Conservation (phyloP, 140 eudicot genomes). For the Oenanthe javanica region DNA sequence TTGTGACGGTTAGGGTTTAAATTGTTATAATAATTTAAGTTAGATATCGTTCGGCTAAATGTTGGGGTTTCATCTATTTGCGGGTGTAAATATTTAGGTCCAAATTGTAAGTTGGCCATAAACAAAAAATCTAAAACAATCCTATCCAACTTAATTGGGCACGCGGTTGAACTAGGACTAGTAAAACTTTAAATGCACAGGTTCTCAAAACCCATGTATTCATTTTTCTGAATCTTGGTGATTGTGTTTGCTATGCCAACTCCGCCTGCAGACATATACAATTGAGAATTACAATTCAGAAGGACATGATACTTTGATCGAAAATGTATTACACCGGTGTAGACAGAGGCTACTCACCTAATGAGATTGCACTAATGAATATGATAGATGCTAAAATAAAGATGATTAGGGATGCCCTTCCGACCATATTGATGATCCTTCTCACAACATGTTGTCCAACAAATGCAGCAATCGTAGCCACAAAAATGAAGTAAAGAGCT, state of each 20-base stretch:
- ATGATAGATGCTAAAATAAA: slow-evolving; percentile 83
- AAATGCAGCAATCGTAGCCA: slow-evolving; percentile 85
- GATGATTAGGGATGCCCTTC: slow-evolving; percentile 89
- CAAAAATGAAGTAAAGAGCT: slow-evolving; percentile 69
- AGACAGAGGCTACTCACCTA: slow-evolving; percentile 44
- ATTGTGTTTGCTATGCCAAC: slow-evolving; percentile 90
- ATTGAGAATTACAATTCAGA: slow-evolving; percentile 2
- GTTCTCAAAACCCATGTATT: slow-evolving; percentile 91
- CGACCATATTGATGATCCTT: slow-evolving; percentile 55
- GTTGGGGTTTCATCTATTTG: neutral
- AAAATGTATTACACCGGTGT: neutral
- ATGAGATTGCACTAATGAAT: slow-evolving; percentile 81
- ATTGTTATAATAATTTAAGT: neutral
- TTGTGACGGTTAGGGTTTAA: neutral
- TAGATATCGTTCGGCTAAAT: neutral
- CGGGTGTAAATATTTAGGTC: neutral
- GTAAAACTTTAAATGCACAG: slow-evolving; percentile 46
- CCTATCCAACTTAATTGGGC: neutral
- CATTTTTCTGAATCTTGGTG: slow-evolving; percentile 53
- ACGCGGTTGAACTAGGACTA: neutral
- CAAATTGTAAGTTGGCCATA: neutral
- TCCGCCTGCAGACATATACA: slow-evolving; percentile 51
- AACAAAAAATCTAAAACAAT: neutral
- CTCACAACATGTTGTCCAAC: slow-evolving; percentile 90
- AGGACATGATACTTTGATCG: too few relatives aligned